Conservation (phyloP, 1,284 basidiomycete genomes). For the Marasmius sp. region DNA sequence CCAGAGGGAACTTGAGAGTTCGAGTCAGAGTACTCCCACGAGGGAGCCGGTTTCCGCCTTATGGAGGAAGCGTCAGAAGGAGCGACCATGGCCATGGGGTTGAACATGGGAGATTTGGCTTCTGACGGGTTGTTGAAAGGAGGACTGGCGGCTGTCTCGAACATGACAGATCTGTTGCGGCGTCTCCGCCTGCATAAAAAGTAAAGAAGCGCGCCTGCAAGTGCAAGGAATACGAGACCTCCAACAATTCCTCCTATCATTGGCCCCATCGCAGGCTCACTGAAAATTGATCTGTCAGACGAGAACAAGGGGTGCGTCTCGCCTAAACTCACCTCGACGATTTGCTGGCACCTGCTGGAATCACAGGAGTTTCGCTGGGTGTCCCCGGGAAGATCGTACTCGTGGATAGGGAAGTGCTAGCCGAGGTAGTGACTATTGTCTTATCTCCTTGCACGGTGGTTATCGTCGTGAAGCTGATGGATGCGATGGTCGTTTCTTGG, state of each 20-base stretch:
- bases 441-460: too few species aligned
- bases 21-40: not conserved
- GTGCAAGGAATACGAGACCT: not conserved
- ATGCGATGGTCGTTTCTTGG: too few species aligned
- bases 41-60: not conserved
- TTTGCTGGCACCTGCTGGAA: not conserved
- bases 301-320: not conserved
- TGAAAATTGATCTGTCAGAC: not conserved
- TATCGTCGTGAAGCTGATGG: too few species aligned
- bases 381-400: too few species aligned
- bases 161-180: not conserved
- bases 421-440: too few species aligned
- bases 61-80: not conserved
- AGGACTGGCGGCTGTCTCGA: not conserved
- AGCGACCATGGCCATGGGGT: constrained; percentile 1
- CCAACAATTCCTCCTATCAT: constrained; percentile 2
- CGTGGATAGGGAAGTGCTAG: too few species aligned
- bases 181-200: not conserved
- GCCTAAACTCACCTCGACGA: not conserved
- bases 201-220: not conserved
- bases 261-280: not conserved
- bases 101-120: not conserved
- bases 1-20: not conserved
- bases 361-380: not conserved
- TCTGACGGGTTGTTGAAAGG: too few species aligned